phyloP scores from a whole-genome alignment of 805 yeast species.

The Clavispora carvajalis region DNA sequence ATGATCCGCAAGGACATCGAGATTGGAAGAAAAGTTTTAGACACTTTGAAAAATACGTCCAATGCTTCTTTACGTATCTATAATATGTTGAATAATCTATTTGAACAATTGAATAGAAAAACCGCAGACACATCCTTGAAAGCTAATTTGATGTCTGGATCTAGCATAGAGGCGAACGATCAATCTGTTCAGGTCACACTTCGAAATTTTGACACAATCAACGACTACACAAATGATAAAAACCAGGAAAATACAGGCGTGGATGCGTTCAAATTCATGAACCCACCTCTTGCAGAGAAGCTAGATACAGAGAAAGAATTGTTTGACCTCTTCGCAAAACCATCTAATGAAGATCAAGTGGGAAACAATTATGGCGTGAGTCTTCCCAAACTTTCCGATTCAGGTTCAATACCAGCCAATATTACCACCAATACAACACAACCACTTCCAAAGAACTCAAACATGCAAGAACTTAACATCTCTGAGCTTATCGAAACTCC shows the following conservation, averaged over 20 bases:
- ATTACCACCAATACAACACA: no score
- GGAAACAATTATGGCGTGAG: neutral
- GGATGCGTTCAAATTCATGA: slow-evolving; percentile 1
- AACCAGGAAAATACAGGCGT: neutral
- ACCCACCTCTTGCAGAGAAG: slow-evolving; percentile 1
- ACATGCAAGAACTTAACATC: neutral
- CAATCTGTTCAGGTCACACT: slow-evolving; percentile 20
- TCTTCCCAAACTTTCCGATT: neutral
- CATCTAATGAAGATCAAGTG: neutral
- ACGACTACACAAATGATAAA: slow-evolving; percentile 12
- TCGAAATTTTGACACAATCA: slow-evolving; percentile 26
- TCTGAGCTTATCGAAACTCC: slow-evolving; percentile 2
- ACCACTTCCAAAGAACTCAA: no score
- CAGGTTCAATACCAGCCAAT: neutral
- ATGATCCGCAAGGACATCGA: slow-evolving; percentile 71
- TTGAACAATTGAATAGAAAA: slow-evolving; percentile 70
- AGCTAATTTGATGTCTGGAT: slow-evolving; percentile 4
- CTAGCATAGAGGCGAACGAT: slow-evolving; percentile 11
- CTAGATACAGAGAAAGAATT: slow-evolving; percentile 1
- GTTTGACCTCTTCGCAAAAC: slow-evolving; percentile 3
- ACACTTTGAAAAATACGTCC: slow-evolving; percentile 64
- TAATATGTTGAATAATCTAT: slow-evolving; percentile 70
- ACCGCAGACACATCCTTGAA: slow-evolving; percentile 46
- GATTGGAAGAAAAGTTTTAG: slow-evolving; percentile 69
- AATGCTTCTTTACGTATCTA: slow-evolving; percentile 78